Evolutionary conservation across 352 stramenopile genomes (phyloP).

Genomic region (Phytophthora ramorum): DNA sequence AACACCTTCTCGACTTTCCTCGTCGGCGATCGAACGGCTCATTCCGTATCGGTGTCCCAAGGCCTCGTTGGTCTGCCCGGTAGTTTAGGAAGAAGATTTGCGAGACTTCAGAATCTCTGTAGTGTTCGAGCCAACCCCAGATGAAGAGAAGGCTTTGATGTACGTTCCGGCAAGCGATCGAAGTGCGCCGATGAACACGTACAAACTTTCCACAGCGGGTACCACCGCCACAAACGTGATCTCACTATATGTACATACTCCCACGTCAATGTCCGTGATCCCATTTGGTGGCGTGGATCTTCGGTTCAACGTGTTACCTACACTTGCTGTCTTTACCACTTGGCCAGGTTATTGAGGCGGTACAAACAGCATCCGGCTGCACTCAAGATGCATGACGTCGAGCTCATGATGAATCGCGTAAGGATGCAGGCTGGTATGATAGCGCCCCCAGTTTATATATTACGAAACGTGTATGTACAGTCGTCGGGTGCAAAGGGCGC

Average conservation of each 20-base stretch:
- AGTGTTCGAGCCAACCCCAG: slow-evolving; percentile 5
- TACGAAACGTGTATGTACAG: too few relatives aligned
- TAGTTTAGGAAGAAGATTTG: slow-evolving; percentile 25
- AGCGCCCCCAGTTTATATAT: too few relatives aligned
- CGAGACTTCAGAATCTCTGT: slow-evolving; percentile 23
- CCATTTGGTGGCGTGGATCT: too few relatives aligned
- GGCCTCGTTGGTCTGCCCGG: slow-evolving; percentile 12
- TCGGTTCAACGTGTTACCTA: too few relatives aligned
- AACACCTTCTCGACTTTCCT: slow-evolving; percentile 39
- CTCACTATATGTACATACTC: too few relatives aligned
- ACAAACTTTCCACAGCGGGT: too few relatives aligned
- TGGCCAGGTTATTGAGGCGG: neutral
- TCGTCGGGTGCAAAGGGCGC: too few relatives aligned
- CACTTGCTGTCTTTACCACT: slow-evolving; percentile 8
- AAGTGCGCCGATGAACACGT: slow-evolving; percentile 1
- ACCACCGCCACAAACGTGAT: neutral
- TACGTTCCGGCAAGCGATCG: slow-evolving; percentile 16
- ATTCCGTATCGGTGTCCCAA: slow-evolving; percentile 4
- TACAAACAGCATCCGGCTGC: slow-evolving; percentile 9
- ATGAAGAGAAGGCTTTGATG: slow-evolving; percentile 3
- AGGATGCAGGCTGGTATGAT: neutral
- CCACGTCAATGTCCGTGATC: too few relatives aligned
- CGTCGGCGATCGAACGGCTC: slow-evolving; percentile 17
- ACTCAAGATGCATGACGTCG: slow-evolving; percentile 11
- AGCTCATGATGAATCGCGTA: neutral